A percentile compares a stretch with the other conserved stretches of the same genome.
Evolutionary conservation across 2,329 filamentous ascomycete species (phyloP).

Genomic region (Clonostachys byssicola): DNA sequence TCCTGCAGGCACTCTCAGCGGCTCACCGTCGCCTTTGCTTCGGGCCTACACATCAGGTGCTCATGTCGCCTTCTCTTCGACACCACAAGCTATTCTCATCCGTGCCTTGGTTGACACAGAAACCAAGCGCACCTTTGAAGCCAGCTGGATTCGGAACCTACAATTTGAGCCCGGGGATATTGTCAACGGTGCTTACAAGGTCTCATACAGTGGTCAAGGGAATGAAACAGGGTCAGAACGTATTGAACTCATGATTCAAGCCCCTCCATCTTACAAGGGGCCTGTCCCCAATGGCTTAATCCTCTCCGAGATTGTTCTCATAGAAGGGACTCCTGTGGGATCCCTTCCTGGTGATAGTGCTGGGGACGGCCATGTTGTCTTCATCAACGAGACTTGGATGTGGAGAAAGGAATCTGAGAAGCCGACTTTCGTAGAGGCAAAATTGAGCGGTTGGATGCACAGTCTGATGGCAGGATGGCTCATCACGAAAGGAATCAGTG

Average conservation of each 20-base stretch:
- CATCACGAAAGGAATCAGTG: constrained; percentile 13
- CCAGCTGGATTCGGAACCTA: constrained; percentile 11
- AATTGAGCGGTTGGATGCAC: constrained; percentile 22
- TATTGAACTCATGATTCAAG: constrained; percentile 19
- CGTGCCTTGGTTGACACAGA: constrained; percentile 12
- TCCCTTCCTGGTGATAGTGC: too few relatives aligned
- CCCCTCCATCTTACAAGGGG: constrained; percentile 13
- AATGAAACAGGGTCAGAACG: constrained; percentile 9
- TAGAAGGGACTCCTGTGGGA: not conserved
- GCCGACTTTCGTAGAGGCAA: constrained; percentile 19
- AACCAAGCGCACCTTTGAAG: constrained; percentile 14
- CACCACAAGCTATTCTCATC: constrained; percentile 22
- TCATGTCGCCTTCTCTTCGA: constrained; percentile 22
- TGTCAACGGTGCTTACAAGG: constrained; percentile 22
- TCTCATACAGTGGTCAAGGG: constrained; percentile 12
- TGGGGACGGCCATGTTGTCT: constrained; percentile 9
- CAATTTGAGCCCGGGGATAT: constrained; percentile 16
- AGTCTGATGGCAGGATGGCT: constrained; percentile 17
- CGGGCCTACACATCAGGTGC: constrained; percentile 17
- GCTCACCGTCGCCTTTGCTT: constrained; percentile 10
- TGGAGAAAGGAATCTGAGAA: constrained; percentile 21
- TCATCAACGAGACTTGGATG: constrained; percentile 34
- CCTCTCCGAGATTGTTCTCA: constrained; percentile 11
- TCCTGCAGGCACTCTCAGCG: too few relatives aligned
- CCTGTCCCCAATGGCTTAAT: constrained; percentile 14